Base-by-base conservation (phyloP, 306 rosid genomes). In the Macrotyloma uniflorum region DNA sequence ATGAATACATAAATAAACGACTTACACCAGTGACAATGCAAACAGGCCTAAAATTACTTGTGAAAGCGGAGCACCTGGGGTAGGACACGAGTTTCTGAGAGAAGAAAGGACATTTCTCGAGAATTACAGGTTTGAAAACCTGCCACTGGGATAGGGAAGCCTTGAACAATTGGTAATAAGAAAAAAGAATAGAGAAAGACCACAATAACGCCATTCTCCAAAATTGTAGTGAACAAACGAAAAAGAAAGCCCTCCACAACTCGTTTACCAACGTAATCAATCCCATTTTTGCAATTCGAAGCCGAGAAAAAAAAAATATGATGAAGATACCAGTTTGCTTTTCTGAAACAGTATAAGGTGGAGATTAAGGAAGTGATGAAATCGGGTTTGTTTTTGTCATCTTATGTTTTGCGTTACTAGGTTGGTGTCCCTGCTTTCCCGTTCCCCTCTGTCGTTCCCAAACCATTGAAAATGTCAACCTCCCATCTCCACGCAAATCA, bases 1-100 rank as follows among this genome's bases (percentile, higher is more conserved):
- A 13, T 3, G 1, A 10, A 64, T 5, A 10, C 2, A 20, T 42
- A 42, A 66, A 40, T 2, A 20, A 47, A 38, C 4, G 11, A 47
- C 80, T 83, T 85, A 94, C 98, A 54, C 98, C 98, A 24, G 98
- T 94, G 78, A 94, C 72, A 40, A 94, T 74, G 84, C 97, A 92
- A 70, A 94, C 82, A 18, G 97, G 96, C 61, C 72, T 82, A 58
- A 4, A 6, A 45, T 84, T 57, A 26, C 42, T 5, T 1, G 75
- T 13, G 35, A 84, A 68, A 46, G 87, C 83, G 24, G 82, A 42
- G 73, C 83, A 87, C 63, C 91, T 85, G 0, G 83, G 86, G 63
- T 69, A 82, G 11, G 80, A 55, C 15, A 40, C 74, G 50, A 79
- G 45, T 61, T 61, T 80, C 4, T 67, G 78, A 72, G 77, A 35